Evolutionary conservation across 352 stramenopile genomes (phyloP).

Genomic region (Phytophthora ramorum): DNA sequence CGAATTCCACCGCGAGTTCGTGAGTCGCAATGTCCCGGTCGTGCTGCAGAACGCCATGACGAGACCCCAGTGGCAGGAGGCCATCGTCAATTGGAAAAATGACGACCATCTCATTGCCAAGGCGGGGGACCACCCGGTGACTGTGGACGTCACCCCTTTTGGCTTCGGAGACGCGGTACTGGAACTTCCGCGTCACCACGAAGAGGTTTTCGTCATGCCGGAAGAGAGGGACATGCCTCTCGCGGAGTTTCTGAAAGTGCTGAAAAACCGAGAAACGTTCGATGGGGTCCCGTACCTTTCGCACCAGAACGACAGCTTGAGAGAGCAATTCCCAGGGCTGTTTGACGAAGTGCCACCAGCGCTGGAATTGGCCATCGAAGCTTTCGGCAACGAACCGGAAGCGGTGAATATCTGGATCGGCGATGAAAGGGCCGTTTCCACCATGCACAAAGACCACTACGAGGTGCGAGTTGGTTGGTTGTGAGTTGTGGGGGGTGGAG

Average conservation of each 20-base stretch:
- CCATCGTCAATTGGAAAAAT: slow-evolving; percentile 56
- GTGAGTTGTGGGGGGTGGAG: neutral
- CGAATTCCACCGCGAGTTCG: slow-evolving; percentile 77
- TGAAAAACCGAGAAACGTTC: slow-evolving; percentile 59
- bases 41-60: slow-evolving; percentile 76
- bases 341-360: slow-evolving; percentile 71
- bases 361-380: slow-evolving; percentile 61
- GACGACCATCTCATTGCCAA: slow-evolving; percentile 64
- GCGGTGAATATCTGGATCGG: slow-evolving; percentile 98
- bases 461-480: slow-evolving; percentile 63
- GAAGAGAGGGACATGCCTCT: slow-evolving; percentile 83
- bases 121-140: slow-evolving; percentile 52
- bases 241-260: slow-evolving; percentile 53
- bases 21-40: slow-evolving; percentile 81
- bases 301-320: slow-evolving; percentile 86
- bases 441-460: slow-evolving; percentile 98
- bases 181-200: slow-evolving; percentile 31
- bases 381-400: slow-evolving; percentile 84
- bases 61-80: slow-evolving; percentile 56
- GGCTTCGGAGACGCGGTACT: slow-evolving; percentile 76
- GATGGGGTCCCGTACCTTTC: slow-evolving; percentile 87
- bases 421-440: slow-evolving; percentile 94
- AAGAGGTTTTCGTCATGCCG: slow-evolving; percentile 76
- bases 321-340: slow-evolving; percentile 70
- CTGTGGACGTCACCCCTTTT: slow-evolving; percentile 84